phyloP scores from a whole-genome alignment of 1,139 yeast genomes.

The Taiozyma sp. region DNA sequence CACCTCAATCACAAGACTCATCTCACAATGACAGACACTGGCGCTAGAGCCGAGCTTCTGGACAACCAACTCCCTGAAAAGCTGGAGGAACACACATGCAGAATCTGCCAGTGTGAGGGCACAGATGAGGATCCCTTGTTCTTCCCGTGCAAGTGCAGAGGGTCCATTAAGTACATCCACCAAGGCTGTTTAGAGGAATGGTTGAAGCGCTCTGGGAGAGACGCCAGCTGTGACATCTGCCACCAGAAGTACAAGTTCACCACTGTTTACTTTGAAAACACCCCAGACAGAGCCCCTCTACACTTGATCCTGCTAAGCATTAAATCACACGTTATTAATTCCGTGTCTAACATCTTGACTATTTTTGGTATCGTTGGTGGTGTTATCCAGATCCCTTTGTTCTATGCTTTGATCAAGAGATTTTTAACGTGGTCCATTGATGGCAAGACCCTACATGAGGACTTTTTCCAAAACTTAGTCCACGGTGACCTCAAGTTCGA shows the following conservation, averaged over 20 bases:
- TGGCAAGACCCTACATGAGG: slow-evolving; percentile 40
- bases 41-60: background rate
- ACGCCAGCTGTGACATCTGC: slow-evolving; percentile 84
- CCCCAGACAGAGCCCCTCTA: slow-evolving; percentile 66
- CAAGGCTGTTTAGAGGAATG: slow-evolving; percentile 90
- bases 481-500: slow-evolving; percentile 24
- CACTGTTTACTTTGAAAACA: slow-evolving; percentile 64
- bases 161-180: slow-evolving; percentile 89
- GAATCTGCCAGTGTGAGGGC: slow-evolving; percentile 94
- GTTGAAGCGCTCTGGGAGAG: slow-evolving; percentile 45
- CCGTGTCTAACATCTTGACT: slow-evolving; percentile 29
- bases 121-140: slow-evolving; percentile 72
- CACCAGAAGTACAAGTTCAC: slow-evolving; percentile 70
- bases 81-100: slow-evolving; percentile 53
- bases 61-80: background rate
- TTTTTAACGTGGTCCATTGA: slow-evolving; percentile 52
- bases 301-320: slow-evolving; percentile 39
- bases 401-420: slow-evolving; percentile 50
- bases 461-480: slow-evolving; percentile 28
- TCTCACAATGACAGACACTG: background rate
- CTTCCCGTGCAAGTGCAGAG: slow-evolving; percentile 93
- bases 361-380: slow-evolving; percentile 38
- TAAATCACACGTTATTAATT: slow-evolving; percentile 21
- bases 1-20: background rate
- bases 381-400: slow-evolving; percentile 51